Conservation (phyloP, 192 early-diverging fungal species). For the Coemansia asiatica region DNA sequence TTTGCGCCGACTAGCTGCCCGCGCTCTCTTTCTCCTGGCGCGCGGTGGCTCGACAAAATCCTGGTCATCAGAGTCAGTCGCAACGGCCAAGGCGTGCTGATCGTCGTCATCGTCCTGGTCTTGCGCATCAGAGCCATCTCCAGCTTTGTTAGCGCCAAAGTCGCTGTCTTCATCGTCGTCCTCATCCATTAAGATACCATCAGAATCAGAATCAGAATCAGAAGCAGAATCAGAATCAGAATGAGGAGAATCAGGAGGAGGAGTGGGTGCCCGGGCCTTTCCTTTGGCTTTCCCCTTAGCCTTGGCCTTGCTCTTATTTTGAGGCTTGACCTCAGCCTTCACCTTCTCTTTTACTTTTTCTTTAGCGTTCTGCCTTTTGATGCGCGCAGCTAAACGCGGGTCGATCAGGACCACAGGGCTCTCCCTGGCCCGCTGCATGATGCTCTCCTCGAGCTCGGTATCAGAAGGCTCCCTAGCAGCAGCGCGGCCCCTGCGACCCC, state of each 20-base stretch:
- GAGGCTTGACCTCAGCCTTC: too few species aligned
- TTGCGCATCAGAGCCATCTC: background rate
- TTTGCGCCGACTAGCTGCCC: background rate
- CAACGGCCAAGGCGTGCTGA: background rate
- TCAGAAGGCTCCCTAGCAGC: background rate
- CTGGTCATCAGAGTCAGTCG: slow-evolving; percentile 11
- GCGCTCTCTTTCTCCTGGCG: background rate
- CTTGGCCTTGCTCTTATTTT: background rate
- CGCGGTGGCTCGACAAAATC: background rate
- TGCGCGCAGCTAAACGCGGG: background rate
- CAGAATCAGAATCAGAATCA: slow-evolving; percentile 1
- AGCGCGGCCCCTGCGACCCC: background rate
- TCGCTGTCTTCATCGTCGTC: slow-evolving; percentile 1
- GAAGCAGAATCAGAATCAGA: background rate
- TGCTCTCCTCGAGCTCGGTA: background rate
- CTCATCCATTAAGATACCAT: background rate
- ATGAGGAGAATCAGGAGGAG: background rate
- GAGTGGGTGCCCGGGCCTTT: background rate
- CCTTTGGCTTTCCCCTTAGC: background rate
- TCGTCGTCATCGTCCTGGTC: background rate
- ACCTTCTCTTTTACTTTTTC: background rate
- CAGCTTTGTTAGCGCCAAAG: background rate
- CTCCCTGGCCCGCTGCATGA: background rate
- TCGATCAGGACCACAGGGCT: background rate
- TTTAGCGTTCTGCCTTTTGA: background rate